These are phyloP conservation scores for Antrodiella citrinella DNA, from an alignment of 768 basidiomycete species.

Conservation along the genomic window DNA sequence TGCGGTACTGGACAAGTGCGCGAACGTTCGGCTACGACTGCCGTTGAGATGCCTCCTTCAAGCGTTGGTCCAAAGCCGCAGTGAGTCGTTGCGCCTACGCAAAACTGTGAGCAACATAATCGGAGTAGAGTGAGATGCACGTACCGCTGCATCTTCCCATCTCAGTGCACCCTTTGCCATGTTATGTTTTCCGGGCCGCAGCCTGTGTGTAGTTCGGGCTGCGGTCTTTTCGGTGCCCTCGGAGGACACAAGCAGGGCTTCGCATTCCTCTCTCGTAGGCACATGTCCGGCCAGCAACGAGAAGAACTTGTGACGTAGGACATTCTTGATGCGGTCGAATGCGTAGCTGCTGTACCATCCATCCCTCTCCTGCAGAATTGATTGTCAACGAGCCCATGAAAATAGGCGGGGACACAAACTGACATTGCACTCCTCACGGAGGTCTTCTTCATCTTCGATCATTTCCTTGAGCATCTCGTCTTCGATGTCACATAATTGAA, in stretches of 20 bases:
- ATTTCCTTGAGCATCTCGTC: constrained; percentile 79
- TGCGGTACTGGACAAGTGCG: too few species aligned
- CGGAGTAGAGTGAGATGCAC: constrained; percentile 16
- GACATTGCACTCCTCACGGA: constrained; percentile 71
- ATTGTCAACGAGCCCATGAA: too few species aligned
- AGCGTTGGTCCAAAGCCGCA: constrained; percentile 44
- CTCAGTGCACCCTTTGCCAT: constrained; percentile 83
- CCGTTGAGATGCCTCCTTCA: constrained; percentile 6
- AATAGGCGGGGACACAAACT: constrained; percentile 25
- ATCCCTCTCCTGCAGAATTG: constrained; percentile 70
- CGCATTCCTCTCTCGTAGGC: constrained; percentile 68
- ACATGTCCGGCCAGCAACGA: constrained; percentile 64
- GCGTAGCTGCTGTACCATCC: constrained; percentile 82
- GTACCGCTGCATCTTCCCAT: constrained; percentile 76
- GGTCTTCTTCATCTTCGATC: constrained; percentile 65
- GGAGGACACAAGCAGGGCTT: constrained; percentile 44
- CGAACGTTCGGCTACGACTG: too few species aligned
- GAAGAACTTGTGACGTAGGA: constrained; percentile 83
- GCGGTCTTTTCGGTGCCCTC: constrained; percentile 18
- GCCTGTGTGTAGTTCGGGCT: constrained; percentile 27
- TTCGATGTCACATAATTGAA: constrained; percentile 87
- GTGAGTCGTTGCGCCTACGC: constrained; percentile 59
- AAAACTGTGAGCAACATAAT: background rate
- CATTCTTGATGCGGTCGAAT: constrained; percentile 75
- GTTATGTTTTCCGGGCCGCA: constrained; percentile 69